phyloP scores from a whole-genome alignment of 2,329 filamentous ascomycete species.

The Colletotrichum plurivorum region DNA sequence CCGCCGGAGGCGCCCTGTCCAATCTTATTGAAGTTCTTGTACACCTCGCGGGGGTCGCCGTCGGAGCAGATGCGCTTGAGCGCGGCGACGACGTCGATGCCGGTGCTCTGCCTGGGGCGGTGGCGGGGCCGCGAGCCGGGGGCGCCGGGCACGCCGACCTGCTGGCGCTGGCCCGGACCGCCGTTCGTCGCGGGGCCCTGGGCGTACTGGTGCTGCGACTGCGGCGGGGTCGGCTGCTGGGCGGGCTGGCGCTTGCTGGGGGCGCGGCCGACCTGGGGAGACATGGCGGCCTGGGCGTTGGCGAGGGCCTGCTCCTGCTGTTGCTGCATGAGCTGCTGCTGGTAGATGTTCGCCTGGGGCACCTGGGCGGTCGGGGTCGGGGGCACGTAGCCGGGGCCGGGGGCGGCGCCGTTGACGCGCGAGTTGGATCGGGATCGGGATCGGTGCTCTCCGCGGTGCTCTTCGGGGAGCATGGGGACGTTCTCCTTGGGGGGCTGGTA shows the following conservation, averaged over 20 bases:
- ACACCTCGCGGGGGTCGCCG: conserved; percentile 90
- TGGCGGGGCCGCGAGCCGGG: conserved; percentile 77
- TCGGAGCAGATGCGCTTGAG: conserved; percentile 92
- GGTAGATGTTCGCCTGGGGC: conserved; percentile 64
- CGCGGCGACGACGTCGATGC: conserved; percentile 84
- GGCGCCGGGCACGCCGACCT: conserved; percentile 49
- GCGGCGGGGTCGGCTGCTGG: conserved; percentile 64
- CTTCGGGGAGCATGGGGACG: conserved; percentile 74
- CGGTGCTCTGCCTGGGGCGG: conserved; percentile 82
- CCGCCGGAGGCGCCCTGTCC: conserved; percentile 97
- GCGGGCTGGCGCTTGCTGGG: conserved; percentile 78
- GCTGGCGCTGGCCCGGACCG: conserved; percentile 53
- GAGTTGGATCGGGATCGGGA: conserved; percentile 77
- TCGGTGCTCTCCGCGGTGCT: conserved; percentile 56
- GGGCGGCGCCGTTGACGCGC: conserved; percentile 67
- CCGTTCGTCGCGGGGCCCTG: conserved; percentile 45
- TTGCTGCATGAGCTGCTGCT: conserved; percentile 79
- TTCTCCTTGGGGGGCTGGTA: conserved; percentile 67
- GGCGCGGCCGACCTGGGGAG: conserved; percentile 78
- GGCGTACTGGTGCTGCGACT: conserved; percentile 59
- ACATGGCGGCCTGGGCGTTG: conserved; percentile 83
- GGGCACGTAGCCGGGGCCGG: conserved; percentile 60
- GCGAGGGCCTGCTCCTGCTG: conserved; percentile 90
- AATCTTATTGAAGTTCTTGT: conserved; percentile 92
- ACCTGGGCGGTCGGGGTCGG: conserved; percentile 58